These are phyloP conservation scores for Talaromyces sp. DNA, from an alignment of 2,329 filamentous ascomycete species.

Conservation along the genomic window DNA sequence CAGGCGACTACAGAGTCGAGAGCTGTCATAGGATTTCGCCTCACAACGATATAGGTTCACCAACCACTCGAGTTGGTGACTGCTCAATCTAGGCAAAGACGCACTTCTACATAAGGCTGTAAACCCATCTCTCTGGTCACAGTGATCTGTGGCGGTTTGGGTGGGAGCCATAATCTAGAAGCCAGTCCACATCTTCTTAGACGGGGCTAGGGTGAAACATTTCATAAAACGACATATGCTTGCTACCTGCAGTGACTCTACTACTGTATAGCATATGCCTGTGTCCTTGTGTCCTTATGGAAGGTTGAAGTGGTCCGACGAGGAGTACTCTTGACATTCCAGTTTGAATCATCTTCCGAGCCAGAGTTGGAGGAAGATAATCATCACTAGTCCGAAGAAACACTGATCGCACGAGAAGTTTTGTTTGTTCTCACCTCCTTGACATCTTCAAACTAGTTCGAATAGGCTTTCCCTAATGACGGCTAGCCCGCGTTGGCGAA, in stretches of 20 bases:
- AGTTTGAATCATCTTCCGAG: background rate
- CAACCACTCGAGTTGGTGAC: background rate
- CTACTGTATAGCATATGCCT: background rate
- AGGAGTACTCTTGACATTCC: background rate
- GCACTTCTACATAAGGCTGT: background rate
- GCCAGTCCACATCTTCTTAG: background rate
- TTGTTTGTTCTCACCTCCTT: background rate
- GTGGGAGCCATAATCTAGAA: background rate
- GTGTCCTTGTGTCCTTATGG: background rate
- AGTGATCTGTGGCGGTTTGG: background rate
- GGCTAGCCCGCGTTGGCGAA: constrained; percentile 9
- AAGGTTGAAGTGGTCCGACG: background rate
- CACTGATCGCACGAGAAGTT: background rate
- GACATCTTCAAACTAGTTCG: background rate
- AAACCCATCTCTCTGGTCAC: background rate
- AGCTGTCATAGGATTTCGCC: background rate
- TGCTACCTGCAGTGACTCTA: background rate
- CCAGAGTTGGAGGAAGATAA: background rate
- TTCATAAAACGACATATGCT: background rate
- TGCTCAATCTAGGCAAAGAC: background rate
- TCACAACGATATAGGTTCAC: background rate
- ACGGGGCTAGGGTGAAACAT: background rate
- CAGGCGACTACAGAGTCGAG: background rate
- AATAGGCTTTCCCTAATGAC: background rate
- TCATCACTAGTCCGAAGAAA: background rate